Evolutionary conservation across 1,284 basidiomycete genomes (phyloP).

Genomic region (Vanrija pseudolonga): DNA sequence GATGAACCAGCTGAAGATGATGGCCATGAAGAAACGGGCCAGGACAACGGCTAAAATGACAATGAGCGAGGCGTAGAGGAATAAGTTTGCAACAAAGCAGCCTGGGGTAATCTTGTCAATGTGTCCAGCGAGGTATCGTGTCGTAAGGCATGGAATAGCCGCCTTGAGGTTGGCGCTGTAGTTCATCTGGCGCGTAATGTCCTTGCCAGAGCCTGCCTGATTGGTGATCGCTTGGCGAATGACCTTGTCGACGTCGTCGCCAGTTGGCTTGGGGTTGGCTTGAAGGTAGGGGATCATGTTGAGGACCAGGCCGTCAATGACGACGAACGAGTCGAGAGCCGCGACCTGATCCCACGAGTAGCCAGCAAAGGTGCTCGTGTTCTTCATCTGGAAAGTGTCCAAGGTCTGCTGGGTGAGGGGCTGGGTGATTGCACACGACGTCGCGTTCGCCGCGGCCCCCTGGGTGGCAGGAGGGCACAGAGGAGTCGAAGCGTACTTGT

Average conservation of each 20-base stretch:
- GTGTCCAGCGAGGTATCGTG: constrained; percentile 85
- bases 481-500: constrained; percentile 64
- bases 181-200: constrained; percentile 82
- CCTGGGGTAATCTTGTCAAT: constrained; percentile 96
- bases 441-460: neutral
- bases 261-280: constrained; percentile 65
- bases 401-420: constrained; percentile 51
- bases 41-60: constrained; percentile 88
- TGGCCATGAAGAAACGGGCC: constrained; percentile 92
- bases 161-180: constrained; percentile 63
- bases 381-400: constrained; percentile 58
- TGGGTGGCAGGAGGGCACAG: constrained; percentile 57
- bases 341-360: constrained; percentile 86
- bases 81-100: constrained; percentile 84
- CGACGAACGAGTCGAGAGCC: constrained; percentile 65
- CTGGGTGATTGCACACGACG: constrained; percentile 2
- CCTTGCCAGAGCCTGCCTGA: constrained; percentile 65
- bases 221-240: constrained; percentile 69
- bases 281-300: constrained; percentile 85
- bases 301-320: constrained; percentile 89
- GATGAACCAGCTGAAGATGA: constrained; percentile 94
- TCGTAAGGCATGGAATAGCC: constrained; percentile 71
- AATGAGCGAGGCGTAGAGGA: constrained; percentile 87
- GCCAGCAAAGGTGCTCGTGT: constrained; percentile 66
- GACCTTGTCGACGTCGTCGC: constrained; percentile 76